phyloP scores from a whole-genome alignment of 371 early-diverging fungal genomes.

The Apophysomyces variabilis region DNA sequence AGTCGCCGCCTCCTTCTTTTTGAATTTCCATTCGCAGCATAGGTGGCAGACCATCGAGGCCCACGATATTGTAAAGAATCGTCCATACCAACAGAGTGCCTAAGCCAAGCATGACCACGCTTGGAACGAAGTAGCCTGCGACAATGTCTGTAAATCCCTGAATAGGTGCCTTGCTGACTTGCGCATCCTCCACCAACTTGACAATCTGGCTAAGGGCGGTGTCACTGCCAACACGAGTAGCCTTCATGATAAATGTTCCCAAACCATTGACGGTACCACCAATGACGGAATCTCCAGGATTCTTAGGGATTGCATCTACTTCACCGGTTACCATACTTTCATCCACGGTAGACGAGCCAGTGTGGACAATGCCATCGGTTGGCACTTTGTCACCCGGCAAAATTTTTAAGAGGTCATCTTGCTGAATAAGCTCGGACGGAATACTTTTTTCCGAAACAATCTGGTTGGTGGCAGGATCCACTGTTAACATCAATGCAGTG shows the following conservation, averaged over 20 bases:
- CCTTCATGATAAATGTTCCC: constrained; percentile 73
- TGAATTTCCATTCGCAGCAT: constrained; percentile 57
- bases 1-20: constrained; percentile 63
- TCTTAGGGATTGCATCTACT: constrained; percentile 86
- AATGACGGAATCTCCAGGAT: constrained; percentile 70
- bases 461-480: constrained; percentile 36
- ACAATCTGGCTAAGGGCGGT: constrained; percentile 87
- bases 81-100: constrained; percentile 84
- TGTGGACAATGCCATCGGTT: constrained; percentile 89
- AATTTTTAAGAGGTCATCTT: constrained; percentile 83
- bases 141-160: constrained; percentile 84
- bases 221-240: constrained; percentile 80
- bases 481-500: constrained; percentile 50
- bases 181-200: constrained; percentile 88
- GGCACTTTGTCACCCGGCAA: constrained; percentile 95
- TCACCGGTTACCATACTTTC: constrained; percentile 99
- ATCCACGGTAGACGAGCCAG: constrained; percentile 87
- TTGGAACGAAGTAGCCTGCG: constrained; percentile 91
- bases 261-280: constrained; percentile 94
- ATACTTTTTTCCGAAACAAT: constrained; percentile 71
- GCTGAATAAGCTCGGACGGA: constrained; percentile 85
- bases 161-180: constrained; percentile 86
- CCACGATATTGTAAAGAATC: constrained; percentile 52
- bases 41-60: constrained; percentile 55
- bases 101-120: constrained; percentile 73